Percentiles rank a stretch among this genome's conserved stretches.
Conservation (phyloP, 129 eudicot genomes). For the Rutidosis leptorrhynchoides region DNA sequence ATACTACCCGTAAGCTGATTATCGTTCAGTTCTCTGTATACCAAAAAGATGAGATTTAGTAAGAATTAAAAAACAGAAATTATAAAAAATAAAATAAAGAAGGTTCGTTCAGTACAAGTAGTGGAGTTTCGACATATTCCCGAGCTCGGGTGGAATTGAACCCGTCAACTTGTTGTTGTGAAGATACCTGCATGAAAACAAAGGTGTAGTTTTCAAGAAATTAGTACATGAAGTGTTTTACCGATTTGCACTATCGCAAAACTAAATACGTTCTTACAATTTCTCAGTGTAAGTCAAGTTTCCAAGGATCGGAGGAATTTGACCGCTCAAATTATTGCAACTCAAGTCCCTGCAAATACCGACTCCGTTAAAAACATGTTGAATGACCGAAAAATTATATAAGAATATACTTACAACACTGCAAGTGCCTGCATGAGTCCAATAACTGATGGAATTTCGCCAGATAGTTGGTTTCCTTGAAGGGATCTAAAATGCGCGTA, state of each 20-base stretch:
- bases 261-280: conserved; percentile 50
- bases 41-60: background rate
- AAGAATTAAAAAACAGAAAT: background rate
- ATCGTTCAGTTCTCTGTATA: conserved; percentile 75
- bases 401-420: conserved; percentile 63
- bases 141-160: conserved; percentile 87
- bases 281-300: conserved; percentile 87
- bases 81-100: background rate
- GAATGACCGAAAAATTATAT: background rate
- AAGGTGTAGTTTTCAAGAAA: background rate
- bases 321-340: conserved; percentile 73
- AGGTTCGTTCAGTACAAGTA: conserved; percentile 53
- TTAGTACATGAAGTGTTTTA: background rate
- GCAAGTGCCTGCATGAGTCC: conserved; percentile 99
- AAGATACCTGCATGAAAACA: conserved; percentile 61
- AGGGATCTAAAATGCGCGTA: conserved; percentile 49
- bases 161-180: conserved; percentile 88
- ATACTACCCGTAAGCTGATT: conserved; percentile 76
- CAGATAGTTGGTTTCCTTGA: conserved; percentile 80
- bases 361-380: background rate
- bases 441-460: conserved; percentile 85
- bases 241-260: background rate
- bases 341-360: conserved; percentile 68
- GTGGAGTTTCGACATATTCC: conserved; percentile 94
- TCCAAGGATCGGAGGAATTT: conserved; percentile 81